Evolutionary conservation across 2,329 filamentous ascomycete species (phyloP), one percentile per base, ranked within the genome.

Genomic region (Epichloe sp.): DNA sequence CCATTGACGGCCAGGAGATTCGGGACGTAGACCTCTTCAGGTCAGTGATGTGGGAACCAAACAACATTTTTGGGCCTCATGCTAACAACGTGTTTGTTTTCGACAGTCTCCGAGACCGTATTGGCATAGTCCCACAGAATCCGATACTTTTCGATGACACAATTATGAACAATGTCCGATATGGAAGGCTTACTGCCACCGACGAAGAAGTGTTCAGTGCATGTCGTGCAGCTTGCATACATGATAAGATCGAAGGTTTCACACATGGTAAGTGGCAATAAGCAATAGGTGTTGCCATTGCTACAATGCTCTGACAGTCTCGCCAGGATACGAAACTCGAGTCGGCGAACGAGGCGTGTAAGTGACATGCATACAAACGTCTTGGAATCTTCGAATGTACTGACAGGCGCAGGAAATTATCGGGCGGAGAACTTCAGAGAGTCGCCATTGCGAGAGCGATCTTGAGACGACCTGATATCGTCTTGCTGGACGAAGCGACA

Each of bases 401-500:
- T 65, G 48, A 66, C 56, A 31, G n/a, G 31, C 1, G 7, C 53
- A 74, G 72, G 49, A 81, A 80, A 68, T 66, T 85, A 2, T 85
- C 81, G 4, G 82, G 82, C 1, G 82, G 82, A 23, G 81, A 85
- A 60, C 65, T 83, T 5, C 82, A 85, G 58, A 76, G 82, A 45
- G 74, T 85, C 31, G 81, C 82, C 5, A 85, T 85, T 60, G 82
- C 82, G 7, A 78, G 86, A 26, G 84, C 86, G 1, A 76, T 91
- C 46, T 70, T 90, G 56, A 86, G 87, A 65, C 76, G 78, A 53
- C 85, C 86, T 0, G 81, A 86, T 51, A 82, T 90, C 53, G 79
- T 91, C 10, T 74, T 91, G 40, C 74, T 91, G 1, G 86, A 91
- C 56, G 86, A 90, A 64, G 83, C 86, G 1, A 89, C 88, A 4